phyloP scores from a whole-genome alignment of 148 eudicot species.

The Linanthus parryae region DNA sequence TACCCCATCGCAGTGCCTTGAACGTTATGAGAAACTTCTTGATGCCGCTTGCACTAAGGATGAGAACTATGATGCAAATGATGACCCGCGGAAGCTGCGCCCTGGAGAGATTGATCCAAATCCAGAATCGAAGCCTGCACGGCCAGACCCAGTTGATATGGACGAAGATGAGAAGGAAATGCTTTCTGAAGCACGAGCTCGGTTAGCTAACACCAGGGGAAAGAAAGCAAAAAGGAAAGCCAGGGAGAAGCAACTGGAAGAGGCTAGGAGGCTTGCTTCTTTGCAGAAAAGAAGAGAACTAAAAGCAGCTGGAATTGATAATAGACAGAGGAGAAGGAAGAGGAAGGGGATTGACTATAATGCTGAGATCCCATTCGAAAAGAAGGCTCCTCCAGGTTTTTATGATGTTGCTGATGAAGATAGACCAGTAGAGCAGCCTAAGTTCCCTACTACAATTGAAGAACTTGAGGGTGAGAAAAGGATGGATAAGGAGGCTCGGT shows the following conservation, averaged over 20 bases:
- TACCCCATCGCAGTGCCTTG: conserved; percentile 98
- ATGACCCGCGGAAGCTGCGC: conserved; percentile 90
- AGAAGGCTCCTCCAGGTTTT: conserved; percentile 94
- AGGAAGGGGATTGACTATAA: conserved; percentile 94
- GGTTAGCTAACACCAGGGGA: conserved; percentile 93
- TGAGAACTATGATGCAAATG: conserved; percentile 87
- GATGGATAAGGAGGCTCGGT: conserved; percentile 81
- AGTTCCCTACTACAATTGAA: conserved; percentile 88
- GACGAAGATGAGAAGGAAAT: conserved; percentile 99
- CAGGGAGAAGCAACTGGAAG: conserved; percentile 99
- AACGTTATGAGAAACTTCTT: conserved; percentile 93
- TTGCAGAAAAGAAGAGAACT: conserved; percentile 97
- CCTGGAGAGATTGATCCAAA: conserved; percentile 99
- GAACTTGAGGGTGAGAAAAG: conserved; percentile 98
- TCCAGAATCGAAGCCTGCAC: conserved; percentile 98
- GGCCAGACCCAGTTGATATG: conserved; percentile 99
- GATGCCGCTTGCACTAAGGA: conserved; percentile 97
- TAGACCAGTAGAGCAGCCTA: conserved; percentile 66
- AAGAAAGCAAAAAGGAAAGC: conserved; percentile 99
- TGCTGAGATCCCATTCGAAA: conserved; percentile 97
- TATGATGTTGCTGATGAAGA: conserved; percentile 81
- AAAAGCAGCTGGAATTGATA: conserved; percentile 96
- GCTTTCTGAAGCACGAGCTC: conserved; percentile 98
- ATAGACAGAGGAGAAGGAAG: conserved; percentile 81
- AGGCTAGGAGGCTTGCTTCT: conserved; percentile 98